Base-by-base conservation (phyloP, 805 yeast species). In the Wickerhamiella alocasiicola region DNA sequence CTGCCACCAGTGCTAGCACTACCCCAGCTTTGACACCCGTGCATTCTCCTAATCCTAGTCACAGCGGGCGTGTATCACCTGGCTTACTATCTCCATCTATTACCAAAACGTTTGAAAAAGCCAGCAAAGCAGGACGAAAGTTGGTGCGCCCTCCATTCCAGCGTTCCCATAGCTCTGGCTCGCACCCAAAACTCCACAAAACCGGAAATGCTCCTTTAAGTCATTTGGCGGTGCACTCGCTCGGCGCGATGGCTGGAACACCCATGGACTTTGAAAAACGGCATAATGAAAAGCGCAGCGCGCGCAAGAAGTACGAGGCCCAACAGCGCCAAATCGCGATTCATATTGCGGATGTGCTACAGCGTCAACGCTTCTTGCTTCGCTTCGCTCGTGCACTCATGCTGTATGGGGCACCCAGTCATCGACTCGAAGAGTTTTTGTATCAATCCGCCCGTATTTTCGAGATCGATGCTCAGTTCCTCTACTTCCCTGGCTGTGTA, bases 331-430 rank as follows among this genome's bases (percentile, higher is more conserved):
- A 51, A 20, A 87, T 87, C 52, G 87, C 96, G 0, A 93, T 88
- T 9, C 96, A 88, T 55, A 82, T 87, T 51, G 91, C 94, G 1
- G 93, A 81, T 52, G 73, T 83, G 19, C 62, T 87, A 18, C 94
- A 87, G 56, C 70, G 95, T 42, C 95, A 87, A 56, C 66, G 88
- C 36, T 88, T 88, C 55, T 78, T 88, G 44, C 61, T 87, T 50
- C 69, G 88, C 25, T 68, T 88, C 63, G 87, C 95, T 56, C 73
- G 82, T 32, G 94, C 95, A 0, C 66, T 88, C 41, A 87, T 88
- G 97, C 62, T 82, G 44, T 88, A 74, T 52, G 97, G 97, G 21
- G 97, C 97, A 0, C 97, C 97, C 1, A 85, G 95, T 1, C 97
- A 88, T 57, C 70, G 97, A 53, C 61, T 88, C 40, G 97, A 88